Evolutionary conservation across 163 green algal species (phyloP).

Genomic region (Prototheca wickerhamii): DNA sequence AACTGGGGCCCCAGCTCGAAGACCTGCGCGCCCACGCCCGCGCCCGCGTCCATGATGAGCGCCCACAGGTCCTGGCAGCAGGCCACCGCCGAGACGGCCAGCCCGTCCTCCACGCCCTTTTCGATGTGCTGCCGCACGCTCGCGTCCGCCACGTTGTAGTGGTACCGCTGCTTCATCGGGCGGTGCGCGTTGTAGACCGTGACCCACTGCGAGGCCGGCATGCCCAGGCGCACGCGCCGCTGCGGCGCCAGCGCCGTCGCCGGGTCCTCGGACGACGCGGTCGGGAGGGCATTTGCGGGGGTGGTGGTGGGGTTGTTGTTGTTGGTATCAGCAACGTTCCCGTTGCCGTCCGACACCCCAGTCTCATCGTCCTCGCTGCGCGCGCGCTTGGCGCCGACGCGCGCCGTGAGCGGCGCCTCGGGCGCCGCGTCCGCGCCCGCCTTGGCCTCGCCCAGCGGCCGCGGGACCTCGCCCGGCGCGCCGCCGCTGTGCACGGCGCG

Average conservation of each 20-base stretch:
- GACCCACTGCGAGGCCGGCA: constrained; percentile 99
- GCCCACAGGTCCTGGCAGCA: constrained; percentile 97
- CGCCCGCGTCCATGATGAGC: constrained; percentile 97
- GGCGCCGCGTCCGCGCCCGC: constrained; percentile 32
- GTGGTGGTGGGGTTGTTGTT: background rate
- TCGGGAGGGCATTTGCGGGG: background rate
- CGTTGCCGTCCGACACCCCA: background rate
- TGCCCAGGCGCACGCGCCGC: constrained; percentile 81
- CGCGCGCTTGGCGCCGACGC: constrained; percentile 6
- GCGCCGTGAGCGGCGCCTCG: background rate
- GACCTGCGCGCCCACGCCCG: constrained; percentile 75
- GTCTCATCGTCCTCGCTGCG: background rate
- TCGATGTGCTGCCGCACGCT: constrained; percentile 95
- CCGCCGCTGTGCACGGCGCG: background rate
- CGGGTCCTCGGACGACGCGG: background rate
- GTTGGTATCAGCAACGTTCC: background rate
- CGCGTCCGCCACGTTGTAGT: constrained; percentile 98
- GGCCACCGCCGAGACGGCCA: constrained; percentile 91
- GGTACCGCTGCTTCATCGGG: constrained; percentile 99
- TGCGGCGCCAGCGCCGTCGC: background rate
- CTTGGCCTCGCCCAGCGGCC: background rate
- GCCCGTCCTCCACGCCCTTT: constrained; percentile 97
- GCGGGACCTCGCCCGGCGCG: too few species aligned
- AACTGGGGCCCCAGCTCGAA: constrained; percentile 61
- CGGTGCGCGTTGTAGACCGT: constrained; percentile 98